phyloP scores from a whole-genome alignment of 331 rosid species.

The Telfairia occidentalis region DNA sequence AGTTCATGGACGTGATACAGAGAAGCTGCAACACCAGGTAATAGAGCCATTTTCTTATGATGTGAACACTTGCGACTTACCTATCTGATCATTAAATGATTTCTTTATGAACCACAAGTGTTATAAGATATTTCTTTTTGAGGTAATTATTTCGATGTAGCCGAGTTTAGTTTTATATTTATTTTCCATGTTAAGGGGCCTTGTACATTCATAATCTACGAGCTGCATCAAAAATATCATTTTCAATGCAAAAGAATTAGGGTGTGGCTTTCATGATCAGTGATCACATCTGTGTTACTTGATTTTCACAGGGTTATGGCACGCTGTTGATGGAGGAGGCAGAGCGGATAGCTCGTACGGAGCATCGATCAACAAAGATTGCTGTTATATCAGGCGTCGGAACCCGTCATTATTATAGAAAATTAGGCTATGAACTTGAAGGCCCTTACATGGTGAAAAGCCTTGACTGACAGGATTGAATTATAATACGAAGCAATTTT shows the following conservation, averaged over 20 bases:
- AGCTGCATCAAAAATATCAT: not conserved
- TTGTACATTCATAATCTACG: not conserved
- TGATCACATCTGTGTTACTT: too few relatives aligned
- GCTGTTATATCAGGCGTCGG: conserved; percentile 94
- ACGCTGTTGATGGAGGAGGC: conserved; percentile 97
- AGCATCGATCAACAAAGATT: conserved; percentile 73
- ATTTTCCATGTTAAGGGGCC: not conserved
- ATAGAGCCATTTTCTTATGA: not conserved
- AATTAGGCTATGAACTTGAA: conserved; percentile 83
- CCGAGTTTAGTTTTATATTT: not conserved
- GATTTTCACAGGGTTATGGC: conserved; percentile 68
- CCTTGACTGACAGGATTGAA: conserved; percentile 23
- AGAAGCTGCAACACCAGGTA: conserved; percentile 97
- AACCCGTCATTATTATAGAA: conserved; percentile 88
- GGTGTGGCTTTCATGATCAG: too few relatives aligned
- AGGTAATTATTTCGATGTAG: not conserved
- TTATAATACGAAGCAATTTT: conserved; percentile 21
- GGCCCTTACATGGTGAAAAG: conserved; percentile 97
- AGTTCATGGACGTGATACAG: conserved; percentile 95
- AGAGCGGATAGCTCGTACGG: conserved; percentile 59
- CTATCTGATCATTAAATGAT: not conserved
- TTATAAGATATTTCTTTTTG: not conserved
- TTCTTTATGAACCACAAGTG: not conserved
- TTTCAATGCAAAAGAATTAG: not conserved
- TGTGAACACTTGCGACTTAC: not conserved